phyloP scores from a whole-genome alignment of 768 basidiomycete species.

The Suillus discolor region DNA sequence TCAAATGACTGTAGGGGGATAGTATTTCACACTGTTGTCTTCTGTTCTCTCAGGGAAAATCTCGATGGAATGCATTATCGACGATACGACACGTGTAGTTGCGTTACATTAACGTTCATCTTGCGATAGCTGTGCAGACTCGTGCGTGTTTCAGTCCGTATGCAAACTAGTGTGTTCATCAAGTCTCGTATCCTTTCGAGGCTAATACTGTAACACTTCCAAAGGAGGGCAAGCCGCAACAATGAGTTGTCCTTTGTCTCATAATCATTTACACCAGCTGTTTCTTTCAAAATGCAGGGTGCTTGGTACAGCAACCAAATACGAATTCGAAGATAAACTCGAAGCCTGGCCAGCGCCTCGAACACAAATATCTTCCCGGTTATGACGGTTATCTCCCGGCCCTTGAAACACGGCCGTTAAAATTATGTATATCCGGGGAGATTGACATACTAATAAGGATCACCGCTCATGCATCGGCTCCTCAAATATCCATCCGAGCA shows the following conservation, averaged over 20 bases:
- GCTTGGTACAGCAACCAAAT: background rate
- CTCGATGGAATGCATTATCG: background rate
- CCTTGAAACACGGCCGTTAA: background rate
- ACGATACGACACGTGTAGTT: background rate
- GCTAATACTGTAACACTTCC: background rate
- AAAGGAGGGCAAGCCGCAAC: background rate
- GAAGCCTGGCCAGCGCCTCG: background rate
- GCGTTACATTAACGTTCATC: background rate
- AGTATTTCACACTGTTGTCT: background rate
- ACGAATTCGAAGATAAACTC: background rate
- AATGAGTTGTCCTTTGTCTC: background rate
- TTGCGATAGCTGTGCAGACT: background rate
- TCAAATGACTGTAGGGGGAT: no score
- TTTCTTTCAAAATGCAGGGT: background rate
- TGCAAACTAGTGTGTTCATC: background rate
- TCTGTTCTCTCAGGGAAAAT: background rate
- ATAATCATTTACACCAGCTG: background rate
- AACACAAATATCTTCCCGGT: background rate
- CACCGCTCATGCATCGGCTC: background rate
- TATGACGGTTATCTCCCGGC: slow-evolving; percentile 3
- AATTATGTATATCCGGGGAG: slow-evolving; percentile 2
- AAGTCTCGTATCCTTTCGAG: background rate
- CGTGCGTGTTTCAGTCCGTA: background rate
- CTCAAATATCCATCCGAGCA: background rate
- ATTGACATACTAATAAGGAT: background rate